Evolutionary conservation across 495 filamentous ascomycete species (phyloP).

Genomic region (Aspergillus cavernicola): DNA sequence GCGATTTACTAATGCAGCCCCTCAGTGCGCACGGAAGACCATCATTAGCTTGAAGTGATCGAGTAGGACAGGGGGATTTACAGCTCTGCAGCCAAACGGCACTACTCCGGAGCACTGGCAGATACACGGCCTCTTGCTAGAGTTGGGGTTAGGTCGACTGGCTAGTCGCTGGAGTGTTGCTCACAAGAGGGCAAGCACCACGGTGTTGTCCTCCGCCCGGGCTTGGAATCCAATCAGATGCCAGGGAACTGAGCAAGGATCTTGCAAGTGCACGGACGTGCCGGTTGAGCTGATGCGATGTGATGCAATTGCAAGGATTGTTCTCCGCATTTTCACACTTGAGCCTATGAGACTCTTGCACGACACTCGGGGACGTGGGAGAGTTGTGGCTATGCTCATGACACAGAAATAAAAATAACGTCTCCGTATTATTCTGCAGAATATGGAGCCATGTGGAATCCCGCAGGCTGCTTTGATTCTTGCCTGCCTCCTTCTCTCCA

Average conservation of each 20-base stretch:
- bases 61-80: slow-evolving; percentile 14
- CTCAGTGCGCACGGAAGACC: slow-evolving; percentile 10
- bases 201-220: slow-evolving; percentile 1
- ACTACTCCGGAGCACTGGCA: slow-evolving; percentile 16
- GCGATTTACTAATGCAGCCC: slow-evolving; percentile 6
- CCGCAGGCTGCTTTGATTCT: background rate
- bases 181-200: slow-evolving; percentile 6
- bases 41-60: slow-evolving; percentile 5
- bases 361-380: background rate
- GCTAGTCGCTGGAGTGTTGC: background rate
- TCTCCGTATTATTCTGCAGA: background rate
- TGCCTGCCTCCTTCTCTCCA: background rate
- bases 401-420: background rate
- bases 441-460: slow-evolving; percentile 6
- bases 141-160: slow-evolving; percentile 6
- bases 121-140: slow-evolving; percentile 9
- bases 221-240: slow-evolving; percentile 5
- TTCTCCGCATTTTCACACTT: slow-evolving; percentile 9
- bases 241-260: slow-evolving; percentile 2
- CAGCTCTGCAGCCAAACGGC: slow-evolving; percentile 17
- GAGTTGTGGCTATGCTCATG: slow-evolving; percentile 6
- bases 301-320: slow-evolving; percentile 12
- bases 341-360: slow-evolving; percentile 5
- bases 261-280: slow-evolving; percentile 9
- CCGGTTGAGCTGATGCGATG: slow-evolving; percentile 12